Conservation (phyloP, 2,329 filamentous ascomycete species). For the Talaromyces islandicus region DNA sequence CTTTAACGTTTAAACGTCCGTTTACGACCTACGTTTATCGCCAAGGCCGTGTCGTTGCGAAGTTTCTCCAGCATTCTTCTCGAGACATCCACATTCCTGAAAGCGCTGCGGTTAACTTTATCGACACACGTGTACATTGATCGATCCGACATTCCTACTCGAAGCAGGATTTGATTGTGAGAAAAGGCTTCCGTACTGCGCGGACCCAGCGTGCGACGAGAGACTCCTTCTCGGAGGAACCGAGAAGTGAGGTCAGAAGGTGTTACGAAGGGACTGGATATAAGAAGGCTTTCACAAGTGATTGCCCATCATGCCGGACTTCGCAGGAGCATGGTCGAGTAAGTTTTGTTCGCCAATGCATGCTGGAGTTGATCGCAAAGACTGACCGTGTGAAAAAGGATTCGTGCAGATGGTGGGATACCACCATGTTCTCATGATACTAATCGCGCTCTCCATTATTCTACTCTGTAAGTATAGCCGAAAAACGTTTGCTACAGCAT, state of each 20-base stretch:
- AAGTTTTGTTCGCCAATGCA: constrained; percentile 14
- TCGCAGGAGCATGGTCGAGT: constrained; percentile 28
- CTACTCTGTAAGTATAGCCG: constrained; percentile 68
- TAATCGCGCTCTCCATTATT: constrained; percentile 91
- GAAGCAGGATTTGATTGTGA: constrained; percentile 5
- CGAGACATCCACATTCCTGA: background rate
- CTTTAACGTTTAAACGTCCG: background rate
- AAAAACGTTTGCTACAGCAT: background rate
- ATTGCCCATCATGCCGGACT: constrained; percentile 10
- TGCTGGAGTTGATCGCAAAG: background rate
- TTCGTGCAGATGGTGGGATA: constrained; percentile 59
- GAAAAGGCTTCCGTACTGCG: constrained; percentile 21
- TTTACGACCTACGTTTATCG: background rate
- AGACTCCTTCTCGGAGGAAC: constrained; percentile 18
- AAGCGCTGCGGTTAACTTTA: constrained; percentile 1
- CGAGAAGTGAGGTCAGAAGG: constrained; percentile 31
- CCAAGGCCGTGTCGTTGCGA: background rate
- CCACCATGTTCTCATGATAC: constrained; percentile 92
- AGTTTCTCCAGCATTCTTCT: background rate
- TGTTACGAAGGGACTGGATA: background rate
- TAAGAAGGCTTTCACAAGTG: background rate
- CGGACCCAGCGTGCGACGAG: background rate
- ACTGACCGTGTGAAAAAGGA: constrained; percentile 29
- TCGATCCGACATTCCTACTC: constrained; percentile 1
- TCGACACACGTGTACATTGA: constrained; percentile 5